A percentile compares a stretch with the other conserved stretches of the same genome.
phyloP scores from a whole-genome alignment of 306 rosid genomes.

The Medicago truncatula region MtrunA17r5.0-ANR NC_053045.1:25885501-25886000 shows the following conservation, averaged over 20 bases:
- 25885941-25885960: conserved; percentile 47
- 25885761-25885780: conserved; percentile 93
- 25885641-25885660: background rate
- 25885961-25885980: conserved; percentile 35
- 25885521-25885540: background rate
- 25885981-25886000: conserved; percentile 43
- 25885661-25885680: conserved; percentile 95
- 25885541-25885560: background rate
- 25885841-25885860: background rate
- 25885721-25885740: conserved; percentile 89
- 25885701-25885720: conserved; percentile 92
- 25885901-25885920: conserved; percentile 79
- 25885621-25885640: background rate
- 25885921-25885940: conserved; percentile 82
- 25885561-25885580: background rate
- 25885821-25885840: background rate
- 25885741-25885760: conserved; percentile 97
- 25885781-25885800: background rate
- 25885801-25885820: conserved; percentile 20
- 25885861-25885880: conserved; percentile 52
- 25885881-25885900: conserved; percentile 80
- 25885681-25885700: conserved; percentile 78
- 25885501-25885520: background rate
- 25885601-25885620: background rate
- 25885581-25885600: background rate